Percentiles rank a stretch among this genome's conserved stretches.
Conservation (phyloP, 2,329 filamentous ascomycete genomes). For the Trichoderma breve region DNA sequence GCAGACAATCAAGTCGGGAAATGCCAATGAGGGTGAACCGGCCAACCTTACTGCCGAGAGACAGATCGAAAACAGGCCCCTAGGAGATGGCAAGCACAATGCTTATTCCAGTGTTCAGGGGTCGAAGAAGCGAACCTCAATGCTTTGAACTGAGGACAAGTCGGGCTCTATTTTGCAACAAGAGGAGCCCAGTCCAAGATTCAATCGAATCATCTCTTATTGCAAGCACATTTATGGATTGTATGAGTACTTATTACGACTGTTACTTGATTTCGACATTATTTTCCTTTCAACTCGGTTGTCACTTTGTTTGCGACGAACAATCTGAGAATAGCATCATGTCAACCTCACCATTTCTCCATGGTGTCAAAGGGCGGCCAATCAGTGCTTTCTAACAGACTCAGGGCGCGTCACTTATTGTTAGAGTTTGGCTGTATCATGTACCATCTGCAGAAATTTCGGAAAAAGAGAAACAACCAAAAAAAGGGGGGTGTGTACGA, state of each 20-base stretch:
- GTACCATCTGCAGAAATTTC: constrained; percentile 21
- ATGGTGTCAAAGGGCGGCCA: neutral
- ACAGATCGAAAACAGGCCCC: constrained; percentile 47
- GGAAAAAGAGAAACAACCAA: neutral
- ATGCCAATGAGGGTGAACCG: constrained; percentile 25
- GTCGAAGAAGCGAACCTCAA: neutral
- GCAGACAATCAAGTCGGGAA: constrained; percentile 29
- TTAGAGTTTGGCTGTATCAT: constrained; percentile 27
- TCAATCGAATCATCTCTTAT: constrained; percentile 33
- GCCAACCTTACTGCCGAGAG: constrained; percentile 33
- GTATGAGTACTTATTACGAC: constrained; percentile 29
- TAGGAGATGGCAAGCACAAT: neutral
- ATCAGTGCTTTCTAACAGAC: constrained; percentile 14
- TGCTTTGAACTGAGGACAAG: neutral
- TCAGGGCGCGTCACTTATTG: constrained; percentile 10
- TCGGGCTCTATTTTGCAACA: neutral
- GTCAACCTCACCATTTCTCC: constrained; percentile 11
- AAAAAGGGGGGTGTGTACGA: neutral
- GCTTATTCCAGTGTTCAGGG: constrained; percentile 21
- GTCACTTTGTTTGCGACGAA: constrained; percentile 17
- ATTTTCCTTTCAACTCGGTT: constrained; percentile 26
- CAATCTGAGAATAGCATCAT: constrained; percentile 17
- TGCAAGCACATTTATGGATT: constrained; percentile 35
- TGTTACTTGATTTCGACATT: constrained; percentile 17
- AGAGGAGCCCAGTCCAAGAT: constrained; percentile 18